Conservation (phyloP, 306 rosid species). For the Elaeagnus macrophylla region DNA sequence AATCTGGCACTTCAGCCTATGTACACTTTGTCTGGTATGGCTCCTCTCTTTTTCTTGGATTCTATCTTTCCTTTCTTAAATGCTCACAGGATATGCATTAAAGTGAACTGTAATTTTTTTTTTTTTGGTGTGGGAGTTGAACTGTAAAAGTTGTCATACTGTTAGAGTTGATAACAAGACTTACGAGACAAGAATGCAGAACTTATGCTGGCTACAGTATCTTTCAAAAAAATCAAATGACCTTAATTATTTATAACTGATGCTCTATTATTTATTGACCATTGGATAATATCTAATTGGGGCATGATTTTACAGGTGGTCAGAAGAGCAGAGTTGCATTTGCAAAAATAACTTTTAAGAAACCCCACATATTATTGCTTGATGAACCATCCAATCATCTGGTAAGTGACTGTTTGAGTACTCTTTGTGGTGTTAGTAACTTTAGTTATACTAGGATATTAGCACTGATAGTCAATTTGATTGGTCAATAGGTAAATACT, state of each 20-base stretch:
- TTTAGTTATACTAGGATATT: neutral
- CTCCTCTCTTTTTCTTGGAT: conserved; percentile 6
- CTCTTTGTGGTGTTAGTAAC: conserved; percentile 9
- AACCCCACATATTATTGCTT: conserved; percentile 92
- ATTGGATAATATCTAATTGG: conserved; percentile 5
- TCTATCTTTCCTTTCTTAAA: too few relatives aligned
- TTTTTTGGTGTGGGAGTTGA: neutral
- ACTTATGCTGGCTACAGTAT: neutral
- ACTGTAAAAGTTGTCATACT: conserved; percentile 1
- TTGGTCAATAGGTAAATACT: too few relatives aligned
- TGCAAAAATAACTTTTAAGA: conserved; percentile 93
- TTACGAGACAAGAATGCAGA: neutral
- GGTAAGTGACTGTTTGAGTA: conserved; percentile 29
- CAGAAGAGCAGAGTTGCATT: conserved; percentile 99
- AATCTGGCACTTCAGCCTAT: conserved; percentile 99
- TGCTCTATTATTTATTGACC: neutral
- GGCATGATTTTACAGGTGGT: conserved; percentile 55
- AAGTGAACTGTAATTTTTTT: neutral
- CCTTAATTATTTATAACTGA: neutral
- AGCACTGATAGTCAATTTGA: neutral
- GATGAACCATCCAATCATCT: conserved; percentile 99
- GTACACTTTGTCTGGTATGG: conserved; percentile 93
- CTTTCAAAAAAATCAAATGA: neutral
- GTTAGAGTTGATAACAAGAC: conserved; percentile 1
- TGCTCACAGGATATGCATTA: neutral